phyloP scores from a whole-genome alignment of 768 basidiomycete species.

The Neoboletus magnificus region DNA sequence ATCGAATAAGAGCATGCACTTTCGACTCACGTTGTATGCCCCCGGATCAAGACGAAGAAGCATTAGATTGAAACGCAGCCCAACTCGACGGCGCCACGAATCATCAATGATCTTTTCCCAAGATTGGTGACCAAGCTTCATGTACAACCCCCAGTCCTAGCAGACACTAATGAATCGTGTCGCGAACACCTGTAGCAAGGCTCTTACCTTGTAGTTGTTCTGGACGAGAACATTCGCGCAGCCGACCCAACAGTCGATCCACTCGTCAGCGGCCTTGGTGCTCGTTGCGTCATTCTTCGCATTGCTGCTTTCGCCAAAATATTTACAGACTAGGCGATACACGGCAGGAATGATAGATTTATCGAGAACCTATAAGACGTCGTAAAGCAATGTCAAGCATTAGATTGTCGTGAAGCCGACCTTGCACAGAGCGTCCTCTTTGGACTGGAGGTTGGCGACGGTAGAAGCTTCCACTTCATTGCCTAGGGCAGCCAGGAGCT shows the following conservation, averaged over 20 bases:
- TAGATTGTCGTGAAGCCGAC: conserved; percentile 33
- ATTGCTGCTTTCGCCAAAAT: conserved; percentile 37
- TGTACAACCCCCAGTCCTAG: conserved; percentile 62
- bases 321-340: conserved; percentile 51
- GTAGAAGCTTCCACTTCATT: conserved; percentile 26
- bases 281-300: conserved; percentile 19
- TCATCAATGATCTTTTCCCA: conserved; percentile 54
- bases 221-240: conserved; percentile 62
- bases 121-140: conserved; percentile 49
- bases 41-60: conserved; percentile 57
- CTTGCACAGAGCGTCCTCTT: conserved; percentile 49
- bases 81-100: conserved; percentile 52
- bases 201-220: conserved; percentile 42
- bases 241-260: conserved; percentile 74
- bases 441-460: conserved; percentile 31
- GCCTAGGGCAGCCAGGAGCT: conserved; percentile 52
- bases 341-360: conserved; percentile 49
- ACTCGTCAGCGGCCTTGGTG: conserved; percentile 43
- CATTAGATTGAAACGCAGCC: conserved; percentile 57
- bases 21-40: conserved; percentile 51
- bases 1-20: not conserved
- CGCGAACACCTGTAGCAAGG: not conserved
- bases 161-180: not conserved
- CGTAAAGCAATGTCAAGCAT: not conserved
- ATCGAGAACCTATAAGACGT: conserved; percentile 43